Conservation (phyloP, 805 yeast genomes). For the Ogataea nonfermentans region DNA sequence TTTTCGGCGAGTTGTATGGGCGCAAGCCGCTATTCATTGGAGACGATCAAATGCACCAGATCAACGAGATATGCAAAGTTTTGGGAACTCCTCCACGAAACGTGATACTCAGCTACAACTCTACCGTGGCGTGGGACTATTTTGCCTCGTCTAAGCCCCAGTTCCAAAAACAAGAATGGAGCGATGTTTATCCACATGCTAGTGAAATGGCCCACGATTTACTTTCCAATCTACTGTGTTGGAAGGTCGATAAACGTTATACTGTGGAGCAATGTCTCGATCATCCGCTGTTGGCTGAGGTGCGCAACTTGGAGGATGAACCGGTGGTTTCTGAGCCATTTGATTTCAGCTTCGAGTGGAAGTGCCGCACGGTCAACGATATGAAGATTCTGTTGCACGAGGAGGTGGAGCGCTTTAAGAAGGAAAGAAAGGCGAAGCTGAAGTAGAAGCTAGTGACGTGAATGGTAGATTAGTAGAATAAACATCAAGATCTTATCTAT, state of each 20-base stretch:
- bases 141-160: constrained; percentile 44
- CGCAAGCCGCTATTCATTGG: constrained; percentile 82
- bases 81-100: constrained; percentile 68
- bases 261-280: constrained; percentile 55
- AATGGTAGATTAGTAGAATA: neutral
- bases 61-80: constrained; percentile 62
- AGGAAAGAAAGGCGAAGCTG: constrained; percentile 24
- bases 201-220: constrained; percentile 49
- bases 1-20: constrained; percentile 79
- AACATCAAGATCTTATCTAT: neutral
- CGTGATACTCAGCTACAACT: constrained; percentile 42
- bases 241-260: constrained; percentile 59
- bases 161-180: constrained; percentile 47
- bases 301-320: constrained; percentile 58
- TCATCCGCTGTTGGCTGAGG: constrained; percentile 52
- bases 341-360: constrained; percentile 66
- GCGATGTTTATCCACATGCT: constrained; percentile 61
- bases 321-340: constrained; percentile 49
- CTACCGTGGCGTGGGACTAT: constrained; percentile 46
- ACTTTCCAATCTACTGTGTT: constrained; percentile 53
- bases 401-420: constrained; percentile 53
- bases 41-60: constrained; percentile 65
- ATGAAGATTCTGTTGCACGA: constrained; percentile 47
- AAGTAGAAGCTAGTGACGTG: constrained; percentile 4
- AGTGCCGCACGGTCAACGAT: constrained; percentile 37